A percentile compares a stretch with the other conserved stretches of the same genome.
These are phyloP conservation scores for Allium fistulosum DNA, from an alignment of 106 monocot genomes.

Conservation along the genomic window DNA sequence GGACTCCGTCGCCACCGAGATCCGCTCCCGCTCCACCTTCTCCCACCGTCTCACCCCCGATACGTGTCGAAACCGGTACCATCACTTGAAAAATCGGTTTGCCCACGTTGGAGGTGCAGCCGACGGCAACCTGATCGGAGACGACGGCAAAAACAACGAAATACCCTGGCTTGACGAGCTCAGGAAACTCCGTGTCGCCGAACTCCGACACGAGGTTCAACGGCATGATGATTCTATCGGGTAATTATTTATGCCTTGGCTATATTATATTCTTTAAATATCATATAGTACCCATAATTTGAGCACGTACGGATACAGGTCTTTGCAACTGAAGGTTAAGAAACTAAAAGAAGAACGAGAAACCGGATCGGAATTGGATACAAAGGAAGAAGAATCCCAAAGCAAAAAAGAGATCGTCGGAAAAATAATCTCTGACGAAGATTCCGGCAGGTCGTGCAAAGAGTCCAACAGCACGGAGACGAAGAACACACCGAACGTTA, in stretches of 20 bases:
- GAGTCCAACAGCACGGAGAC: conserved; percentile 53
- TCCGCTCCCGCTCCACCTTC: conserved; percentile 36
- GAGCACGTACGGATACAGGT: conserved; percentile 22
- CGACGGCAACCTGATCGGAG: conserved; percentile 4
- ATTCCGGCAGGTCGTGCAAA: conserved; percentile 43
- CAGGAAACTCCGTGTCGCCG: conserved; percentile 77
- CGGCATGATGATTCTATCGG: conserved; percentile 70
- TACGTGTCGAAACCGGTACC: conserved; percentile 40
- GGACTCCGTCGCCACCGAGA: conserved; percentile 80
- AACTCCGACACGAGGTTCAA: conserved; percentile 85
- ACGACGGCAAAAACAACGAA: conserved; percentile 2
- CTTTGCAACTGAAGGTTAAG: conserved; percentile 53
- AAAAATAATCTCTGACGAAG: conserved; percentile 17
- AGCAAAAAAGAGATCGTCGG: conserved; percentile 1
- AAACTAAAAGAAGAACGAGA: conserved; percentile 49
- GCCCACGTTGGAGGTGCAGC: conserved; percentile 2
- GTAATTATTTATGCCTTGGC: conserved; percentile 23
- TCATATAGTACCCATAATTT: too few relatives aligned
- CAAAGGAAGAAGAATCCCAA: conserved; percentile 15
- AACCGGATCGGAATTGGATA: conserved; percentile 8
- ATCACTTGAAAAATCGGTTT: conserved; percentile 58
- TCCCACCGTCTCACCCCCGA: conserved; percentile 33
- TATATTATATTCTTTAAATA: too few relatives aligned
- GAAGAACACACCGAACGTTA: conserved; percentile 10
- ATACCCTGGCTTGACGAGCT: conserved; percentile 75